A percentile compares a stretch with the other conserved stretches of the same genome.
Evolutionary conservation across 305 asterid species (phyloP).

Genomic region (Fraxinus paxiana): DNA sequence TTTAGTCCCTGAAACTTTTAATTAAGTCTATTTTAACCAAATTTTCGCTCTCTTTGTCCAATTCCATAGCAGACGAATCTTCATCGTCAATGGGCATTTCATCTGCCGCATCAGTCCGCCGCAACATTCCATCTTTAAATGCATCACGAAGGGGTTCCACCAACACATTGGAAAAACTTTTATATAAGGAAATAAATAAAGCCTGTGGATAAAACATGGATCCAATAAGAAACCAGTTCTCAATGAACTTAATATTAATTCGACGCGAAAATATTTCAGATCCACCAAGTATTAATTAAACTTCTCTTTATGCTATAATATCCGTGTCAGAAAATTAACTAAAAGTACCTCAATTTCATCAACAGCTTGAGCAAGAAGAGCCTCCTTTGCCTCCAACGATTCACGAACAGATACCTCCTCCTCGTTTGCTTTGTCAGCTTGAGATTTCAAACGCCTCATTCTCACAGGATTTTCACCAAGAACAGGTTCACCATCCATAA

Average conservation of each 20-base stretch:
- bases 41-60: constrained; percentile 60
- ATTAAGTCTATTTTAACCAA: no score
- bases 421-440: constrained; percentile 64
- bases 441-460: constrained; percentile 76
- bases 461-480: constrained; percentile 83
- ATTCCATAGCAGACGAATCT: constrained; percentile 61
- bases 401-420: constrained; percentile 63
- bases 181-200: constrained; percentile 63
- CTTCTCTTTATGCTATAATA: background rate
- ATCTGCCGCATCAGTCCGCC: constrained; percentile 45
- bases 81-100: constrained; percentile 81
- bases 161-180: constrained; percentile 65
- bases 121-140: constrained; percentile 48
- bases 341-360: constrained; percentile 75
- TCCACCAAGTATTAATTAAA: background rate
- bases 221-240: constrained; percentile 19
- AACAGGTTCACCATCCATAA: constrained; percentile 89
- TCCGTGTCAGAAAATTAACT: background rate
- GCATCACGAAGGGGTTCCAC: constrained; percentile 70
- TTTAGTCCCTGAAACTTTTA: no score
- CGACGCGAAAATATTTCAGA: background rate
- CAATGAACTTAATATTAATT: constrained; percentile 10
- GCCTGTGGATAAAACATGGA: constrained; percentile 44
- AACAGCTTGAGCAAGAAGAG: constrained; percentile 70
- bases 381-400: constrained; percentile 87